Evolutionary conservation across 148 eudicot species (phyloP).

Genomic region (Rhododendron molle): DNA sequence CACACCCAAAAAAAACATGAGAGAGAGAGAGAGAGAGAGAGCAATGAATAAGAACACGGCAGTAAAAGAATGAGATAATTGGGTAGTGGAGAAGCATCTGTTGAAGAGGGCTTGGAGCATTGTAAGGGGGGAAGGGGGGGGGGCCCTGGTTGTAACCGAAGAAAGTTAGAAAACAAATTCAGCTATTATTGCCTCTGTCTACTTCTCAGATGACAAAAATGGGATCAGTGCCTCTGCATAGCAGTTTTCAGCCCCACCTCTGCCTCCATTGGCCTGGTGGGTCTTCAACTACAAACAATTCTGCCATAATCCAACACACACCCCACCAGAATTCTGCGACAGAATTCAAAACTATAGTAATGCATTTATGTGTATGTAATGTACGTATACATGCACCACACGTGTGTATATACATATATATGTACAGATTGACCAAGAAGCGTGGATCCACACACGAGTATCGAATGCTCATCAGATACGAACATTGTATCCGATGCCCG

Average conservation of each 20-base stretch:
- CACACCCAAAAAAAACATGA: background rate
- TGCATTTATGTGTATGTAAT: background rate
- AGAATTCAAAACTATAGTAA: too few species aligned
- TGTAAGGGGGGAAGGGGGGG: background rate
- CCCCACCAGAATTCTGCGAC: background rate
- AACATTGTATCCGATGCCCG: background rate
- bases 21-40: background rate
- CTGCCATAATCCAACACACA: conserved; percentile 5
- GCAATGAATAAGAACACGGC: background rate
- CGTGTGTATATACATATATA: background rate
- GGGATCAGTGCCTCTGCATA: conserved; percentile 36
- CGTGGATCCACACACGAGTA: background rate
- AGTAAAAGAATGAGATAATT: background rate
- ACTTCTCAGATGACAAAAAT: conserved; percentile 42
- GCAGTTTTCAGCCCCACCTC: conserved; percentile 22
- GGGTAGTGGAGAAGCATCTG: conserved; percentile 3
- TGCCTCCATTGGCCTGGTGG: background rate
- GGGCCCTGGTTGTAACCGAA: conserved; percentile 35
- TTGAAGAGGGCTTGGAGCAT: conserved; percentile 7
- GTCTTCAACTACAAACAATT: background rate
- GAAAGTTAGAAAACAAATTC: conserved; percentile 28
- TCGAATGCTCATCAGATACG: background rate
- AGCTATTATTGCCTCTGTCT: conserved; percentile 36
- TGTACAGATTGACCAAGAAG: too few species aligned
- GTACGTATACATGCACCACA: background rate